A percentile compares a stretch with the other conserved stretches of the same genome.
These are phyloP conservation scores for Linum lewisii DNA, from an alignment of 345 rosid genomes.

Conservation along the genomic window DNA sequence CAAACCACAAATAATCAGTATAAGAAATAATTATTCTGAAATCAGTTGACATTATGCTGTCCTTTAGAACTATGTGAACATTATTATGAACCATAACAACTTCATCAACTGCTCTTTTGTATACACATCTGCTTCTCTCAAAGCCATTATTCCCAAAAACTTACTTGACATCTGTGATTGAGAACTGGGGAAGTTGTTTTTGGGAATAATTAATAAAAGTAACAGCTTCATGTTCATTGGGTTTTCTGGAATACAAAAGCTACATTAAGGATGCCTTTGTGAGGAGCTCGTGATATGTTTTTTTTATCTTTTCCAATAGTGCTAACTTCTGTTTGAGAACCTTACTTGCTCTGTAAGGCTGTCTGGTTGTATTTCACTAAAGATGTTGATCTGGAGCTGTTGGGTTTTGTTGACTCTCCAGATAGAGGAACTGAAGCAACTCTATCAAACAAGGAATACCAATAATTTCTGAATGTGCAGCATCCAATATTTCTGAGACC, in stretches of 20 bases:
- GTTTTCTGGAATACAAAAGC: slow-evolving; percentile 1
- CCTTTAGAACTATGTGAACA: not conserved
- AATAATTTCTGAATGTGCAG: slow-evolving; percentile 82
- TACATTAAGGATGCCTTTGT: not conserved
- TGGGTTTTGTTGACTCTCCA: slow-evolving; percentile 29
- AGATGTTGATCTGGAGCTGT: not conserved
- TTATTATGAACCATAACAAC: not conserved
- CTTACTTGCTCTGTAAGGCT: not conserved
- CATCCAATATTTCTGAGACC: slow-evolving; percentile 72
- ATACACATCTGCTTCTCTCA: not conserved
- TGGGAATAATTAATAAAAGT: not conserved
- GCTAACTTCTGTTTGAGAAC: not conserved
- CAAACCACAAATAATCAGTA: not conserved
- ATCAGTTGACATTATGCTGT: slow-evolving; percentile 15
- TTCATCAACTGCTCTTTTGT: not conserved
- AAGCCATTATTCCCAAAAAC: not conserved
- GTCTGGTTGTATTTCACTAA: slow-evolving; percentile 9
- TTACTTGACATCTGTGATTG: not conserved
- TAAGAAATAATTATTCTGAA: not conserved
- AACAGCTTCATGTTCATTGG: slow-evolving; percentile 17
- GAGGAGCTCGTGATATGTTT: not conserved
- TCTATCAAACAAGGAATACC: slow-evolving; percentile 75
- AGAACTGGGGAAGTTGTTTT: not conserved
- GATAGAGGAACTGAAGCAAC: slow-evolving; percentile 80
- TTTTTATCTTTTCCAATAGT: not conserved